Conservation (phyloP, 768 basidiomycete species). For the Podaxis rugospora region DNA sequence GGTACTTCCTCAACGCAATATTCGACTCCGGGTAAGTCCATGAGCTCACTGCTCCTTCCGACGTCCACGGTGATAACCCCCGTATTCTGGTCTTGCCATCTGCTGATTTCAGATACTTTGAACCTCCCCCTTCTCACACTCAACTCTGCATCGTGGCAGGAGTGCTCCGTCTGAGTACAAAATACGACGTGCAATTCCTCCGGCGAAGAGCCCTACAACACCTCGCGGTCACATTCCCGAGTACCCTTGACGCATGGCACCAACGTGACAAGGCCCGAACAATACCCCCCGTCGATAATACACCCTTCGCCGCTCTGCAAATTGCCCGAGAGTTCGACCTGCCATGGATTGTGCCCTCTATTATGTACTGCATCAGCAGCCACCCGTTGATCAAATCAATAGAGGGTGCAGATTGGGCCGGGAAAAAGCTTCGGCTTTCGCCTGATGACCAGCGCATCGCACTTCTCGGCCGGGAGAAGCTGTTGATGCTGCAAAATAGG, state of each 20-base stretch:
- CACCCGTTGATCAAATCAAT: conserved; percentile 32
- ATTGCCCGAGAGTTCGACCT: conserved; percentile 31
- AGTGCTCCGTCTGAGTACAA: conserved; percentile 32
- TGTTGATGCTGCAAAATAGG: conserved; percentile 20
- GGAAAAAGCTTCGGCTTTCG: conserved; percentile 18
- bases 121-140: conserved; percentile 28
- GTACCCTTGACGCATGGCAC: conserved; percentile 28
- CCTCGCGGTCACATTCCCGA: conserved; percentile 32
- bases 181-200: conserved; percentile 34
- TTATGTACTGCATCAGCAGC: conserved; percentile 33
- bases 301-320: conserved; percentile 32
- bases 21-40: conserved; percentile 29
- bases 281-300: conserved; percentile 32
- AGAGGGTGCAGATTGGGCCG: conserved; percentile 27
- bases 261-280: conserved; percentile 29
- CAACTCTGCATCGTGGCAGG: conserved; percentile 26
- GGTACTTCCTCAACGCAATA: conserved; percentile 29
- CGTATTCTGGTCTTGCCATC: not conserved
- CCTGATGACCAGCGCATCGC: conserved; percentile 24
- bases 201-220: conserved; percentile 29
- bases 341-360: conserved; percentile 29
- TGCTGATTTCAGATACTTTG: conserved; percentile 24
- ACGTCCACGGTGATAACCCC: not conserved
- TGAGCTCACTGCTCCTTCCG: not conserved
- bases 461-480: conserved; percentile 23